Evolutionary conservation across 2,329 filamentous ascomycete species (phyloP).

Genomic region (Helminthosporium solani): DNA sequence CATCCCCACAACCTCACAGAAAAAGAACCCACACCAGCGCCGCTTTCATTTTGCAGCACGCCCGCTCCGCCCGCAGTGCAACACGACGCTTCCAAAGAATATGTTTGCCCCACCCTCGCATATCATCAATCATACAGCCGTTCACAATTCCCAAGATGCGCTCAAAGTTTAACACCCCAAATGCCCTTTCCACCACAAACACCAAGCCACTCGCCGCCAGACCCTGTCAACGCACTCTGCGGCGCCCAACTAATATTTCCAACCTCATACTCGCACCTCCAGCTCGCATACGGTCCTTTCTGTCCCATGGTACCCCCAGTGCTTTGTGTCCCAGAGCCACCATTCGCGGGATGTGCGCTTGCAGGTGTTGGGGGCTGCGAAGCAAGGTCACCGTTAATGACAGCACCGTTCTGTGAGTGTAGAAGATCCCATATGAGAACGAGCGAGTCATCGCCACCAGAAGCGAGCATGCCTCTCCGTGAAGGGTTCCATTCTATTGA

Average conservation of each 20-base stretch:
- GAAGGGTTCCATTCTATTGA: conserved; percentile 94
- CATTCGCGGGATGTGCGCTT: conserved; percentile 28
- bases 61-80: background rate
- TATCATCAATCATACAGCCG: conserved; percentile 2
- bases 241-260: conserved; percentile 85
- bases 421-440: conserved; percentile 94
- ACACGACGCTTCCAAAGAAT: background rate
- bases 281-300: conserved; percentile 71
- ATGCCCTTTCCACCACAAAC: conserved; percentile 78
- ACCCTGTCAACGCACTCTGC: conserved; percentile 63
- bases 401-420: conserved; percentile 59
- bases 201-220: conserved; percentile 80
- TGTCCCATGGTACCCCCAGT: conserved; percentile 47
- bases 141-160: background rate
- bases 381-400: conserved; percentile 47
- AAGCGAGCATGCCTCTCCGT: conserved; percentile 83
- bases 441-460: conserved; percentile 86
- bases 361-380: conserved; percentile 28
- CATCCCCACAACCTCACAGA: no score
- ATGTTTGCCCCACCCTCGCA: background rate
- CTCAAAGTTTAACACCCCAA: conserved; percentile 67
- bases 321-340: conserved; percentile 23
- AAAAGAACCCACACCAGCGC: background rate
- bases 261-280: conserved; percentile 85
- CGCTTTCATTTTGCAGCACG: background rate